Base-by-base conservation (phyloP, 2,329 filamentous ascomycete species). In the Alternaria arborescens region DNA sequence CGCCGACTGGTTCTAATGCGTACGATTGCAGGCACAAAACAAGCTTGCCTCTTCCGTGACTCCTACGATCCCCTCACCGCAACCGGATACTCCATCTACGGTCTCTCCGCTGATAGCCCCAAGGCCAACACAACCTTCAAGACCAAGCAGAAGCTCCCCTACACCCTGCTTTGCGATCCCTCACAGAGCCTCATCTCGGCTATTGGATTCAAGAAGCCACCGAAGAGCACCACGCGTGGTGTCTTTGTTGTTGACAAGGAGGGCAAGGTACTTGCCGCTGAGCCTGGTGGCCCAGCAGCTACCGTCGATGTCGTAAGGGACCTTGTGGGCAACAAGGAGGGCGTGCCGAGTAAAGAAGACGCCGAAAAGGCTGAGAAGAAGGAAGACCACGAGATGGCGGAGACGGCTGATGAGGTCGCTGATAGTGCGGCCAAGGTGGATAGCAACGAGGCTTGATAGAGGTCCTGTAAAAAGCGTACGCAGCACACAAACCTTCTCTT, bases 71-170 rank as follows among this genome's bases (percentile, higher is more conserved):
- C 89, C 52, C 86, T 98, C 55, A 94, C 91, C 11, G 86, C 88
- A 28, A 90, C 88, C 56, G 94, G 94, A 8, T 87, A 97, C 61
- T 86, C 89, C 75, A 93, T 99, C 81, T 98, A 92, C 78, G 95
- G 95, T 57, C 88, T 99, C 52, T 96, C 92, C 64, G 87, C 87
- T 70, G 95, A 98, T 82, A 91, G 89, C 48, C 89, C 93, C 72
- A 97, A 95, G 82, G 88, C 93, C 72, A 99, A 99, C 83, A 94
- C 92, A 24, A 92, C 88, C 46, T 99, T 98, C 86, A 91, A 93
- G 81, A 89, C 88, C 41, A 97, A 97, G 83, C 92, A 98, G 79
- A 92, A 91, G 65, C 87, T 98, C 55, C 92, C 90, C 5, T 99
- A 97, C 79, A 84, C 91, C 36, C 87, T 99, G 46, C 87, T 99